These are phyloP conservation scores for Phyllosticta citrichinensis DNA, from an alignment of 2,329 filamentous ascomycete genomes.

Conservation along the genomic window DNA sequence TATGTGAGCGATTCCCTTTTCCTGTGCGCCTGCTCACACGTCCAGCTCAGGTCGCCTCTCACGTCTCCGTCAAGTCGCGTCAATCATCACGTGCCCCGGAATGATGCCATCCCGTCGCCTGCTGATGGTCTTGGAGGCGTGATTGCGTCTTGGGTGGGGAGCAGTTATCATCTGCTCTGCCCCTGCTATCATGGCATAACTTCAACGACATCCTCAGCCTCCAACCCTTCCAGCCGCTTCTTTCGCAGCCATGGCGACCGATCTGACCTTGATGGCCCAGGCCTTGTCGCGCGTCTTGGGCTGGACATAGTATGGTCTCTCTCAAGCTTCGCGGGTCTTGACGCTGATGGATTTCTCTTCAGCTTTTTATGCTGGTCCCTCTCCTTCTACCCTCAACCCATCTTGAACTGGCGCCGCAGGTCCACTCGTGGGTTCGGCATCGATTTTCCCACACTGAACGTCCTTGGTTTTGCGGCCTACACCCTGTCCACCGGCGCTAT, in stretches of 20 bases:
- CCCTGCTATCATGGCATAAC: neutral
- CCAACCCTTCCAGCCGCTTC: neutral
- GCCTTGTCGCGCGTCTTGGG: conserved; percentile 26
- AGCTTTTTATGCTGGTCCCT: conserved; percentile 42
- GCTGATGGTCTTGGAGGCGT: neutral
- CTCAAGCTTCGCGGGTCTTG: neutral
- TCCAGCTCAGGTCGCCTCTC: neutral
- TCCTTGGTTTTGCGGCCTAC: conserved; percentile 64
- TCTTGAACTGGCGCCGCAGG: conserved; percentile 66
- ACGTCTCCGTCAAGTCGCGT: neutral
- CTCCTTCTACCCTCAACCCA: conserved; percentile 86
- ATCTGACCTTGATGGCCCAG: conserved; percentile 21
- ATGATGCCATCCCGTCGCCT: conserved; percentile 7
- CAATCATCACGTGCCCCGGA: conserved; percentile 2
- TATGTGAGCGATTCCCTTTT: neutral
- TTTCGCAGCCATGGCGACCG: conserved; percentile 14
- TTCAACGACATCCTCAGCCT: neutral
- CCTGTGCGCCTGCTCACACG: neutral
- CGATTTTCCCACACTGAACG: conserved; percentile 74
- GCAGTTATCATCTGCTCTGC: neutral
- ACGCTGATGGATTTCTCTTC: neutral
- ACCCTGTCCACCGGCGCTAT: conserved; percentile 64
- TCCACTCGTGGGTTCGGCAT: conserved; percentile 77
- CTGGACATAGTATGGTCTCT: conserved; percentile 20
- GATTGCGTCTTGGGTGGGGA: neutral